These are phyloP conservation scores for Calamus simplicifolius DNA, from an alignment of 176 grass and related monocot species.

Conservation along the genomic window DNA sequence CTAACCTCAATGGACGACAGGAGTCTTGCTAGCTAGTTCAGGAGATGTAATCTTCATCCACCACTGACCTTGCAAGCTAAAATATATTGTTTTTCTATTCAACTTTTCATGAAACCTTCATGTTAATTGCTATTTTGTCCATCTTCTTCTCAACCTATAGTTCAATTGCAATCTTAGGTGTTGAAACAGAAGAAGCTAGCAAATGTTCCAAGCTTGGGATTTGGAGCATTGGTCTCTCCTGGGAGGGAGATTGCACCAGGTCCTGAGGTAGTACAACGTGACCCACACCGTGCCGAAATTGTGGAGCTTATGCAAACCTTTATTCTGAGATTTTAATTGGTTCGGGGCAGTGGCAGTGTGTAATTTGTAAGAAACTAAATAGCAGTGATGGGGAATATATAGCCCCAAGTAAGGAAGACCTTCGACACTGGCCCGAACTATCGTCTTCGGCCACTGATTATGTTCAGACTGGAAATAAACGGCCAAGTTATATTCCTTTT, in stretches of 20 bases:
- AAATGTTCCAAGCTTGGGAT: slow-evolving; percentile 77
- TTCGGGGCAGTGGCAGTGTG: slow-evolving; percentile 88
- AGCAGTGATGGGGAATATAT: slow-evolving; percentile 76
- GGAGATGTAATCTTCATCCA: no score
- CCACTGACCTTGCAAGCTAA: no score
- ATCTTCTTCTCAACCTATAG: neutral
- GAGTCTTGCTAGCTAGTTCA: no score
- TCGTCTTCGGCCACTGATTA: slow-evolving; percentile 57
- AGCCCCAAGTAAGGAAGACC: slow-evolving; percentile 66
- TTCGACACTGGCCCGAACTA: slow-evolving; percentile 71
- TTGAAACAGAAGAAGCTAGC: slow-evolving; percentile 81
- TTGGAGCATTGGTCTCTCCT: slow-evolving; percentile 79
- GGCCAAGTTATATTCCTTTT: slow-evolving; percentile 63
- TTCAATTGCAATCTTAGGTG: slow-evolving; percentile 36
- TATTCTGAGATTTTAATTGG: slow-evolving; percentile 60
- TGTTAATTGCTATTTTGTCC: neutral
- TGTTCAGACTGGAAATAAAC: slow-evolving; percentile 60
- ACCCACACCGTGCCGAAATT: slow-evolving; percentile 55
- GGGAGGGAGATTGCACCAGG: slow-evolving; percentile 67
- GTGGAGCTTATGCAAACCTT: slow-evolving; percentile 75
- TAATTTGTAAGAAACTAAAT: slow-evolving; percentile 75
- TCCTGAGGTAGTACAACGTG: slow-evolving; percentile 56
- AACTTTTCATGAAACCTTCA: neutral
- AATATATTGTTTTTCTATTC: neutral
- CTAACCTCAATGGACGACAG: no score